Evolutionary conservation across 2,329 filamentous ascomycete genomes (phyloP).

Genomic region (Aaosphaeria pasadenensis): DNA sequence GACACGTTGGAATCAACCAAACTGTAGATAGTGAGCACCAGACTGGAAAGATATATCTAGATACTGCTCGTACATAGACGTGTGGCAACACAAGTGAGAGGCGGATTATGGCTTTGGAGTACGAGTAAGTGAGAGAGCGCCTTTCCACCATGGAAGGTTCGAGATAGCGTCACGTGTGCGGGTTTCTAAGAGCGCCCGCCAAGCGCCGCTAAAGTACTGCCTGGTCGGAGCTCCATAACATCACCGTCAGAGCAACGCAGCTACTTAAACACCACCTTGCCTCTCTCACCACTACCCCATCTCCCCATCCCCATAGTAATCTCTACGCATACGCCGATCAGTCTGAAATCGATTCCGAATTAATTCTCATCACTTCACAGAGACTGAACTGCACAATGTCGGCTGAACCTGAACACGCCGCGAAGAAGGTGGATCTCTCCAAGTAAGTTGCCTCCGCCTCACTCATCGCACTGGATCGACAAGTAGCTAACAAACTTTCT

Average conservation of each 20-base stretch:
- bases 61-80: too few species aligned
- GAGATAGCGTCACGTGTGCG: too few species aligned
- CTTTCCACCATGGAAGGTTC: too few species aligned
- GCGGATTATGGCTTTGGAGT: too few species aligned
- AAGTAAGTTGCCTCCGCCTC: conserved; percentile 34
- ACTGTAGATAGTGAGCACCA: too few species aligned
- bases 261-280: conserved; percentile 33
- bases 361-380: conserved; percentile 4
- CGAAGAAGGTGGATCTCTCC: conserved; percentile 49
- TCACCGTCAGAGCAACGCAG: conserved; percentile 20
- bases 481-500: conserved; percentile 40
- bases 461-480: conserved; percentile 4
- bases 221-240: conserved; percentile 15
- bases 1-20: too few species aligned
- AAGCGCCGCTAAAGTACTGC: neutral
- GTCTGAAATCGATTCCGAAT: neutral
- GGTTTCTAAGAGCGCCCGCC: too few species aligned
- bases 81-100: too few species aligned
- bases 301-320: conserved; percentile 27
- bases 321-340: neutral
- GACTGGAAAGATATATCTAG: too few species aligned
- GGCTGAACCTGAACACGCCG: conserved; percentile 46
- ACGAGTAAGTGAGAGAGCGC: too few species aligned
- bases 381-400: conserved; percentile 41
- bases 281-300: conserved; percentile 15